phyloP scores from a whole-genome alignment of 345 rosid genomes.

The Eucalyptus decipiens region DNA sequence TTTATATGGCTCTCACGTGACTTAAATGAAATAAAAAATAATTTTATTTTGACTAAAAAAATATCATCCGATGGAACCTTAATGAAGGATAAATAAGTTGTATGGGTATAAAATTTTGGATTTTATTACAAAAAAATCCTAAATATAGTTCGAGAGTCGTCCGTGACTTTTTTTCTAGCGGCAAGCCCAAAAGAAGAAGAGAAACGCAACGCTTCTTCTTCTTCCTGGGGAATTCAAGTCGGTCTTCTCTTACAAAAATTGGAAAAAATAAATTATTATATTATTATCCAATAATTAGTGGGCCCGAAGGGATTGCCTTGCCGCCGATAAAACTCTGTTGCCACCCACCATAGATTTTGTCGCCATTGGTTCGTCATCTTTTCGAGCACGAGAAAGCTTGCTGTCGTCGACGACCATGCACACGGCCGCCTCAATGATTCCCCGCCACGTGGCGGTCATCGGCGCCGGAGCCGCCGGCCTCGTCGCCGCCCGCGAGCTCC shows the following conservation, averaged over 20 bases:
- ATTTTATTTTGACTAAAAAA: too few species aligned
- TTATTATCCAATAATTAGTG: background rate
- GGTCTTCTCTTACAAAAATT: background rate
- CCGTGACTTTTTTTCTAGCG: background rate
- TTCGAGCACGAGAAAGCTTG: background rate
- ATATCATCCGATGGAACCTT: rapidly evolving
- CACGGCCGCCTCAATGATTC: background rate
- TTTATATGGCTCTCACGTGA: too few species aligned
- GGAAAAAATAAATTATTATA: too few species aligned
- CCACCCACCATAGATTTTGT: background rate
- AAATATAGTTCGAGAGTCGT: background rate
- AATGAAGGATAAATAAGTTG: too few species aligned
- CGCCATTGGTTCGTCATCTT: background rate
- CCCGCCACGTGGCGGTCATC: conserved; percentile 66
- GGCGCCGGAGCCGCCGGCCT: conserved; percentile 91
- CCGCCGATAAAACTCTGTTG: background rate
- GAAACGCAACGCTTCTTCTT: background rate
- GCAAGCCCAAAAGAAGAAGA: background rate
- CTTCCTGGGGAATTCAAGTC: background rate
- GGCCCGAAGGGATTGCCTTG: background rate
- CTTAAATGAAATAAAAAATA: too few species aligned
- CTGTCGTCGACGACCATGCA: background rate
- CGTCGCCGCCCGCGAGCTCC: conserved; percentile 66
- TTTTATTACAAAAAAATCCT: too few species aligned
- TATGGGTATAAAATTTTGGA: too few species aligned